These are phyloP conservation scores for Biscogniauxia mediterranea DNA, from an alignment of 2,329 filamentous ascomycete species.

Conservation along the genomic window DNA sequence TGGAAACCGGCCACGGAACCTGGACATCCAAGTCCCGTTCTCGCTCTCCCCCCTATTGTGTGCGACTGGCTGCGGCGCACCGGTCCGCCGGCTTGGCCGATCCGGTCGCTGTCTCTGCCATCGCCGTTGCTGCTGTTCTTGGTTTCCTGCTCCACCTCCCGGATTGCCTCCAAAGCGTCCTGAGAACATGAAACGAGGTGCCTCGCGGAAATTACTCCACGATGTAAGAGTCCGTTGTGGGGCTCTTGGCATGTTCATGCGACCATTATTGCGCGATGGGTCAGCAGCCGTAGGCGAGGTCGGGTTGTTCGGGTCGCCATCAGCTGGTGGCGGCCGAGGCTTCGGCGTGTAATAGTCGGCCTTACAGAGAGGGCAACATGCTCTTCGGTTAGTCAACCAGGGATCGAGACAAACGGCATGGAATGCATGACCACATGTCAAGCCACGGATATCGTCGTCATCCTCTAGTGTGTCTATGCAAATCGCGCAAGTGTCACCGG, in stretches of 20 bases:
- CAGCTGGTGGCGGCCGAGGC: constrained; percentile 60
- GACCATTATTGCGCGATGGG: constrained; percentile 39
- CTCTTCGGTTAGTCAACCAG: constrained; percentile 90
- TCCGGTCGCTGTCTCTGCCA: constrained; percentile 20
- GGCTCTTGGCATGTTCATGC: constrained; percentile 47
- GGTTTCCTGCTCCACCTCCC: constrained; percentile 13
- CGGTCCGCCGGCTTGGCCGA: constrained; percentile 7
- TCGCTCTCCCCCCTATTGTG: constrained; percentile 7
- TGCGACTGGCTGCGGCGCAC: constrained; percentile 10
- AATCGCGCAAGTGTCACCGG: constrained; percentile 93
- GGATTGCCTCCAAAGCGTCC: constrained; percentile 21
- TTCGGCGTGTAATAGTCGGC: constrained; percentile 97
- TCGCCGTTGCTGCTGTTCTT: constrained; percentile 14
- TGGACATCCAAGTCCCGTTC: constrained; percentile 20
- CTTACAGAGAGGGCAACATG: constrained; percentile 97
- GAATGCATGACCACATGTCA: constrained; percentile 97
- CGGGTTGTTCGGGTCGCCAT: constrained; percentile 37
- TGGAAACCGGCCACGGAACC: constrained; percentile 28
- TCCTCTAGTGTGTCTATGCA: constrained; percentile 94
- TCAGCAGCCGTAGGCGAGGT: constrained; percentile 27
- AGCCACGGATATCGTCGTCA: constrained; percentile 88
- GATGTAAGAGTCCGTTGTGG: constrained; percentile 39
- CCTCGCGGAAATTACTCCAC: constrained; percentile 34
- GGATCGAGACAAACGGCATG: constrained; percentile 94
- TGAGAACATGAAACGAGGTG: constrained; percentile 28